Base-by-base conservation (phyloP, 2,329 filamentous ascomycete genomes). In the Penicillium sp. region DNA sequence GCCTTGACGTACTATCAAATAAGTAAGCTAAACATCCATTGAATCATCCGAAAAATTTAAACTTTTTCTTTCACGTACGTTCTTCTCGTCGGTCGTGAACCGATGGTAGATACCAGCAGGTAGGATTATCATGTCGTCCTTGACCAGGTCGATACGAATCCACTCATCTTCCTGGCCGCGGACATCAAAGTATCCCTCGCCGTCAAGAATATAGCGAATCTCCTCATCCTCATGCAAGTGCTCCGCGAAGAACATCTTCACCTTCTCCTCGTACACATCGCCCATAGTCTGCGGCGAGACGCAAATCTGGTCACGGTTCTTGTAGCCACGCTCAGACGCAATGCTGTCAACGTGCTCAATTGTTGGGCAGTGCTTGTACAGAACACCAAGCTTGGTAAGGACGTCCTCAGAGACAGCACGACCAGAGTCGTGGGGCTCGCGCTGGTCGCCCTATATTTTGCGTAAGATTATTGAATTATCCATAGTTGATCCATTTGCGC, bases 211-310 rank as follows among this genome's bases (percentile, higher is more conserved):
- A 71, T 97, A 99, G 48, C 95, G 83, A 65, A 99, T 99, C 83
- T 99, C 95, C 79, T 99, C 95, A 67, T 99, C 95, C 80, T 99
- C 95, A 73, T 99, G 95, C 68, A 99, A 76, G 75, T 99, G 95
- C 82, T 99, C 95, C 68, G 90, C 75, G 80, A 98, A 99, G 81
- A 99, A 99, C 65, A 78, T 86, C 80, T 92, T 93, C 62, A 99
- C 92, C 77, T 98, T 98, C 62, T 90, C 85, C 77, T 99, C 93
- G 79, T 98, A 99, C 45, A 87, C 78, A 39, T 85, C 89, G 55
- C 92, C 92, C 88, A 98, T 92, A 62, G 87, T 89, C 62, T 87
- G 81, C 0, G 93, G 93, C 8, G 91, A 96, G 23, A 99, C 91
- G 59, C 85, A 90, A 74, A 98, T 90, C 78, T 96, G 88, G 79